A percentile compares a stretch with the other conserved stretches of the same genome.
These are phyloP conservation scores for Cyberlindnera euphorbiiphila DNA, from an alignment of 805 yeast species.

Conservation along the genomic window DNA sequence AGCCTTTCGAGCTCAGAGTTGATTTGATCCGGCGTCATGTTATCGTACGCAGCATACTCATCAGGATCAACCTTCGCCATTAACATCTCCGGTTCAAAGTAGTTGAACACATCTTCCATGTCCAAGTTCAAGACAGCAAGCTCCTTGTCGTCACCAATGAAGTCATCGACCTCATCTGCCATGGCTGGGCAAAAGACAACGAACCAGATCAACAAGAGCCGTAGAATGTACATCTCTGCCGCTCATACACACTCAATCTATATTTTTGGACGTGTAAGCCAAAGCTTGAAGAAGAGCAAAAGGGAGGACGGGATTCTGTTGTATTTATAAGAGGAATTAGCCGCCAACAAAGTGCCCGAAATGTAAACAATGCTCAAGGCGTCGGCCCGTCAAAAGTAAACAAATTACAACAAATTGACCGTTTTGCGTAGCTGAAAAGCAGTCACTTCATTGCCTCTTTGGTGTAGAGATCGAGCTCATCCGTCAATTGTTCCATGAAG, in stretches of 20 bases:
- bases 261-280: not conserved
- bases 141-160: conserved; percentile 15
- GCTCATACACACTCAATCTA: not conserved
- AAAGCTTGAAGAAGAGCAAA: not conserved
- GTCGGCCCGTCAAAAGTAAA: conserved; percentile 7
- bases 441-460: conserved; percentile 2
- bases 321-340: conserved; percentile 9
- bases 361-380: conserved; percentile 1
- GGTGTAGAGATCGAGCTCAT: conserved; percentile 20
- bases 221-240: conserved; percentile 7
- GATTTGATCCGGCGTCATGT: conserved; percentile 12
- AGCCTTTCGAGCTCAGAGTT: conserved; percentile 13
- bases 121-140: conserved; percentile 14
- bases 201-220: conserved; percentile 1
- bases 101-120: conserved; percentile 14
- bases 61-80: conserved; percentile 12
- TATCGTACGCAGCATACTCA: conserved; percentile 7
- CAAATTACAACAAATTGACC: no score
- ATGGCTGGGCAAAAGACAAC: not conserved
- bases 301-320: not conserved
- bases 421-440: no score
- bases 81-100: conserved; percentile 16
- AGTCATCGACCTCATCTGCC: conserved; percentile 9
- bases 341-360: conserved; percentile 9
- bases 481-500: conserved; percentile 18